Percentiles rank a stretch among this genome's conserved stretches.
These are phyloP conservation scores for Alternaria solani DNA, from an alignment of 2,329 filamentous ascomycete genomes.

Conservation along the genomic window DNA sequence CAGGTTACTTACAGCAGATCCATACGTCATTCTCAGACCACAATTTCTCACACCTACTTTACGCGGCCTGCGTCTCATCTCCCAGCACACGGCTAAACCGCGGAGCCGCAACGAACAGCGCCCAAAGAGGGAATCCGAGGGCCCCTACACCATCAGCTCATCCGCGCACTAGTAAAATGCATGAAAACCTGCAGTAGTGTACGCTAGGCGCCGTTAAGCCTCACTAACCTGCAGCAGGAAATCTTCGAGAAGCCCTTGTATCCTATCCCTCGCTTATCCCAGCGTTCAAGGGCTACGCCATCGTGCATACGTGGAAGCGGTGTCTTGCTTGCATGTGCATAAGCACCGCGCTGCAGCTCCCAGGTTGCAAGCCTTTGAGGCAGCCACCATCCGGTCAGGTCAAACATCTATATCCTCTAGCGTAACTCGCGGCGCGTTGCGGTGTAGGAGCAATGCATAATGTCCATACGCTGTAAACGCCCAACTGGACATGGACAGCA, in stretches of 20 bases:
- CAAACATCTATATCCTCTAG: slow-evolving; percentile 1
- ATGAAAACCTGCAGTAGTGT: slow-evolving; percentile 18
- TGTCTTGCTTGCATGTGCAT: slow-evolving; percentile 17
- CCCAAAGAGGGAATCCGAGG: slow-evolving; percentile 10
- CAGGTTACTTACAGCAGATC: neutral
- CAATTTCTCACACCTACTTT: slow-evolving; percentile 4
- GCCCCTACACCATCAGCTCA: slow-evolving; percentile 7
- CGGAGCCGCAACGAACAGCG: slow-evolving; percentile 12
- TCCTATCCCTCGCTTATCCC: slow-evolving; percentile 10
- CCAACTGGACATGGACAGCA: neutral
- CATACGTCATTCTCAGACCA: slow-evolving; percentile 7
- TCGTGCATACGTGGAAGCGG: slow-evolving; percentile 9
- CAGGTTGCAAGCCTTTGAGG: neutral
- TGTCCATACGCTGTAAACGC: slow-evolving; percentile 4
- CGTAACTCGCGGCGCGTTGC: neutral
- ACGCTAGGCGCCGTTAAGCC: slow-evolving; percentile 19
- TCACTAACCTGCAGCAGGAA: slow-evolving; percentile 13
- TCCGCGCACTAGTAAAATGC: slow-evolving; percentile 13
- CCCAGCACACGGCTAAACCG: slow-evolving; percentile 10
- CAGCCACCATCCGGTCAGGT: slow-evolving; percentile 15
- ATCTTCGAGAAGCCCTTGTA: slow-evolving; percentile 11
- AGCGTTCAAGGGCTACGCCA: slow-evolving; percentile 8
- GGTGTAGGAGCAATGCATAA: slow-evolving; percentile 9
- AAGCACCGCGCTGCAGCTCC: slow-evolving; percentile 6
- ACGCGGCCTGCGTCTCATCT: slow-evolving; percentile 4